A percentile compares a stretch with the other conserved stretches of the same genome.
Conservation (phyloP, 345 rosid species). For the Brassica napus region Da-Ae NC_063438.1:14305001-14305500, state of each 20-base stretch:
- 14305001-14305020: constrained; percentile 88
- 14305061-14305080: constrained; percentile 67
- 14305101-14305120: background rate
- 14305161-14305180: background rate
- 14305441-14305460: too few relatives aligned
- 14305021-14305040: constrained; percentile 43
- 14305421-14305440: constrained; percentile 29
- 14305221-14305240: background rate
- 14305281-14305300: constrained; percentile 63
- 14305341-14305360: constrained; percentile 67
- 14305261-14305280: background rate
- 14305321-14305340: constrained; percentile 64
- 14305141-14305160: background rate
- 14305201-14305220: background rate
- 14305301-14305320: constrained; percentile 65
- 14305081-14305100: background rate
- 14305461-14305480: too few relatives aligned
- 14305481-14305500: background rate
- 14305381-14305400: background rate
- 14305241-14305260: background rate
- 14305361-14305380: constrained; percentile 9
- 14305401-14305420: background rate
- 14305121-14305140: background rate
- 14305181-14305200: background rate
- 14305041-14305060: background rate